These are phyloP conservation scores for Geotrichum citri-aurantii DNA, from an alignment of 1,139 yeast species.

Conservation along the genomic window DNA sequence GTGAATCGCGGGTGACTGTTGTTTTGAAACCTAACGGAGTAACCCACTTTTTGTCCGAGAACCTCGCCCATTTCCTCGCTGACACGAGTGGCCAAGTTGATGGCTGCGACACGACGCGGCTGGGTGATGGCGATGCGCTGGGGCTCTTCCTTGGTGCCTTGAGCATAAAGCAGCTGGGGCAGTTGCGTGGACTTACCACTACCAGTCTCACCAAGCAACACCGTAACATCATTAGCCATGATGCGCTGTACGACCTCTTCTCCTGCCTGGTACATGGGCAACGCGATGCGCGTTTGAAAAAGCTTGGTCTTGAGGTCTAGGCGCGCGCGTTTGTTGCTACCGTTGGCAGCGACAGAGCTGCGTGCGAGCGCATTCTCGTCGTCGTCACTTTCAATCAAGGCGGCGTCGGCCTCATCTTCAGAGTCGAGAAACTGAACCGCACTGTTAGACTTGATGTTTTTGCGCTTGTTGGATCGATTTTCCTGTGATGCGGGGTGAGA, in stretches of 20 bases:
- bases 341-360: background rate
- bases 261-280: conserved; percentile 75
- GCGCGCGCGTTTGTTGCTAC: conserved; percentile 1
- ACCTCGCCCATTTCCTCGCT: conserved; percentile 71
- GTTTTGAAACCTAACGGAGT: conserved; percentile 82
- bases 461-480: background rate
- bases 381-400: conserved; percentile 18
- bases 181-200: conserved; percentile 96
- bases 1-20: conserved; percentile 47
- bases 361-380: conserved; percentile 25
- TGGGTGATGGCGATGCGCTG: conserved; percentile 85
- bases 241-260: conserved; percentile 57
- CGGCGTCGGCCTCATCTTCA: conserved; percentile 37
- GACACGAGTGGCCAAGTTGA: conserved; percentile 87
- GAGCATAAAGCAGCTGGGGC: conserved; percentile 61
- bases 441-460: conserved; percentile 6
- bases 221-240: conserved; percentile 55
- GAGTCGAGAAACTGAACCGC: conserved; percentile 27
- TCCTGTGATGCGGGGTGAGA: background rate
- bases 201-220: conserved; percentile 94
- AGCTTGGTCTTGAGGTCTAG: conserved; percentile 29
- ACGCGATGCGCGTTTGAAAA: conserved; percentile 47
- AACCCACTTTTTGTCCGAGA: conserved; percentile 81
- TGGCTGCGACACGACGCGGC: conserved; percentile 97
- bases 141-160: conserved; percentile 23